Evolutionary conservation across 2,329 filamentous ascomycete species (phyloP).

Genomic region (Beauveria caledonica): DNA sequence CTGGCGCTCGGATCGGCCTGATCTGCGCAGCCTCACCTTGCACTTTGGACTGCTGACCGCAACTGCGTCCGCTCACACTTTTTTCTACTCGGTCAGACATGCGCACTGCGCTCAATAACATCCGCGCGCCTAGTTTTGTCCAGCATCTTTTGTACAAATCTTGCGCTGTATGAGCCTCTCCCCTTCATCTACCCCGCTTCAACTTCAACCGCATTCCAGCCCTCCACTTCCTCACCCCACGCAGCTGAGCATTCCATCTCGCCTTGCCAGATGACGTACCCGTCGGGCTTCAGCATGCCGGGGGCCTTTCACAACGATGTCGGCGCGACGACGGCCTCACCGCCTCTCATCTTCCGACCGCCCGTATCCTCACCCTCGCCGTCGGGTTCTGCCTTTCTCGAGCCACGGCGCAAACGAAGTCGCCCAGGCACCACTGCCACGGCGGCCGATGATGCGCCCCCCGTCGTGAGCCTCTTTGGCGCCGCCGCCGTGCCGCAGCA

Average conservation of each 20-base stretch:
- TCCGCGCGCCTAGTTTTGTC: neutral
- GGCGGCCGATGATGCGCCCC: neutral
- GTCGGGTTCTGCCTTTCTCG: constrained; percentile 30
- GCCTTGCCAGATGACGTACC: constrained; percentile 22
- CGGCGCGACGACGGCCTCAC: constrained; percentile 17
- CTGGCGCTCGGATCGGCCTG: neutral
- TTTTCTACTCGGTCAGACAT: neutral
- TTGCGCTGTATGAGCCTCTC: neutral
- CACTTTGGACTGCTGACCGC: neutral
- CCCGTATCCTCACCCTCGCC: constrained; percentile 32
- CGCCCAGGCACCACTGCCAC: constrained; percentile 20
- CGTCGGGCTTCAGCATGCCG: constrained; percentile 26
- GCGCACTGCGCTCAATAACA: neutral
- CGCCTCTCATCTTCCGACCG: constrained; percentile 40
- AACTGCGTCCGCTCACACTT: neutral
- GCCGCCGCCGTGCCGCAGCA: constrained; percentile 14
- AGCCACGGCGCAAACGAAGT: constrained; percentile 37
- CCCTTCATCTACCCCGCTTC: too few relatives aligned
- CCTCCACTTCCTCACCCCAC: neutral
- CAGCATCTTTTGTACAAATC: neutral
- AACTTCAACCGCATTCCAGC: too few relatives aligned
- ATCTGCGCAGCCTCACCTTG: neutral
- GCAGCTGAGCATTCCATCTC: constrained; percentile 2
- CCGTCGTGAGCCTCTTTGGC: constrained; percentile 15
- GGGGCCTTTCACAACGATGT: constrained; percentile 19